Conservation (phyloP, 2,329 filamentous ascomycete species). For the Aspergillus floridensis region DNA sequence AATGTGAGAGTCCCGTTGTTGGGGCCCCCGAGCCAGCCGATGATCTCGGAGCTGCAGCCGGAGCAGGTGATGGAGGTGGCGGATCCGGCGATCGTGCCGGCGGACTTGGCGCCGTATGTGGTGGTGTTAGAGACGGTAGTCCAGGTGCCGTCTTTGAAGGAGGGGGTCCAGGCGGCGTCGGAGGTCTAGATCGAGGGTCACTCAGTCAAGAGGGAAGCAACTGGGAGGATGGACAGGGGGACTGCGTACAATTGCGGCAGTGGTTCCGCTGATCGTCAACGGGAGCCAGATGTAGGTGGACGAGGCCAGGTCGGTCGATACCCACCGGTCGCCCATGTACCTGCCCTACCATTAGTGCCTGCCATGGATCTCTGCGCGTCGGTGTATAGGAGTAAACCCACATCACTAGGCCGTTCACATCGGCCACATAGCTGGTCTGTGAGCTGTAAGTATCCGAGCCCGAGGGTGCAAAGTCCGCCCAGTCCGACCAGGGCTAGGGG, state of each 20-base stretch:
- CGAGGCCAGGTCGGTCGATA: conserved; percentile 56
- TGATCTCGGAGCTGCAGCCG: conserved; percentile 49
- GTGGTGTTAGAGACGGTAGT: background rate
- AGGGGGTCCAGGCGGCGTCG: conserved; percentile 7
- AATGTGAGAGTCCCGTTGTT: conserved; percentile 51
- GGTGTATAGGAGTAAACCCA: conserved; percentile 39
- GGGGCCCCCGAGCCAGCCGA: conserved; percentile 57
- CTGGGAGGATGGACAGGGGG: fast-evolving
- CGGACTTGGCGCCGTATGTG: conserved; percentile 1
- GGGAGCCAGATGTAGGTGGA: conserved; percentile 67
- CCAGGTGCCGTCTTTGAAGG: conserved; percentile 9
- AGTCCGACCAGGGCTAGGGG: conserved; percentile 55
- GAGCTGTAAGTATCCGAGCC: conserved; percentile 59
- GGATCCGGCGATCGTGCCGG: conserved; percentile 40
- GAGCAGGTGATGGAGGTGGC: conserved; percentile 51
- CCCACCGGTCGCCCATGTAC: conserved; percentile 69
- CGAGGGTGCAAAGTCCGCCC: conserved; percentile 55
- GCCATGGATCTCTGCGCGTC: background rate
- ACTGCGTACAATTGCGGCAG: conserved; percentile 5
- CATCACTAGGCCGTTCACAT: conserved; percentile 30
- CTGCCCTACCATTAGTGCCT: background rate
- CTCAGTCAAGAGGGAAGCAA: background rate
- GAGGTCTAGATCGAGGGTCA: background rate
- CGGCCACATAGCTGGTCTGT: conserved; percentile 60
- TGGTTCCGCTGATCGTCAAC: conserved; percentile 30